Base-by-base conservation (phyloP, 371 early-diverging fungal species). In the Smittium mucronatum region DNA sequence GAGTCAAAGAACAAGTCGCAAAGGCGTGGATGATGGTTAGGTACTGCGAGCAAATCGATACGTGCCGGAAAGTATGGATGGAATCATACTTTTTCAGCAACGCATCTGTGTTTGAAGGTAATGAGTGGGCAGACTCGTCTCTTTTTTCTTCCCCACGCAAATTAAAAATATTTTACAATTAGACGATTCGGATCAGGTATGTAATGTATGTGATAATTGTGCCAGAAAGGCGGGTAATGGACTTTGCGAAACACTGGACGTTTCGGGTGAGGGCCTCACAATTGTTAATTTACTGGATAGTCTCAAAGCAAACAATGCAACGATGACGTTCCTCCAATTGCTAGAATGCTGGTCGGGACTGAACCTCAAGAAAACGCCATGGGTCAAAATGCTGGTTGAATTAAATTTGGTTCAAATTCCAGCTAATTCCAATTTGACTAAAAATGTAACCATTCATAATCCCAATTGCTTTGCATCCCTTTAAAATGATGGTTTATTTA, bases 51-150 rank as follows among this genome's bases (percentile, higher is more conserved):
- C 81, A 86, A 69, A 74, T 84, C 29, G 70, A 70, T 28, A 80
- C 80, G 2, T 90, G 90, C 69, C 83, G 90, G 26, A 88, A 89
- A 67, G 74, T 82, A n/a, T 70, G 84, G 0, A 83, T 90, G 63
- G 89, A 88, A 68, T 70, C 68, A 2, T 86, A 89, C 67, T 64
- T 89, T 86, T 74, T 75, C 17, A 36, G 34, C 16, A 31, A 25
- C 25, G 32, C 5, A 2, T 25, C 30, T 29, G 16, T 64, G 80
- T 5, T 74, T 78, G 36, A 36, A 36, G 70, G 34, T 26, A 67
- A 58, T 16, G 2, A n/a, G n/a, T n/a, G n/a, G n/a, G n/a, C n/a
- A n/a, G n/a, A n/a, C n/a, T n/a, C n/a, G n/a, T n/a, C n/a, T n/a
- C n/a, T n/a, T n/a, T n/a, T n/a, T n/a, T n/a, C n/a, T n/a, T n/a